A percentile compares a stretch with the other conserved stretches of the same genome.
Evolutionary conservation across 345 rosid species (phyloP).

Genomic region (Rhizophora mangle): DNA sequence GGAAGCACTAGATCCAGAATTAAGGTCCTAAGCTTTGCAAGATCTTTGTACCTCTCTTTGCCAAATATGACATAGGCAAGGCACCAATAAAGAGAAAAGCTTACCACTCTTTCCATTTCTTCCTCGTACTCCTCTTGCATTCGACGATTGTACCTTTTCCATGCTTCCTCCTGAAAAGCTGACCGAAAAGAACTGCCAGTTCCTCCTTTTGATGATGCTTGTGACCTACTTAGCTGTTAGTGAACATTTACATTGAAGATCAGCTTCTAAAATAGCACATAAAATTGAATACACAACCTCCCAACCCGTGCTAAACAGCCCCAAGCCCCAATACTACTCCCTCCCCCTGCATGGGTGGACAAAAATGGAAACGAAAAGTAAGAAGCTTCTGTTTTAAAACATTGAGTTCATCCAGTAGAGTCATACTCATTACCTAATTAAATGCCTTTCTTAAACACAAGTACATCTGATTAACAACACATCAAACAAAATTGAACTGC

Average conservation of each 20-base stretch:
- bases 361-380: not conserved
- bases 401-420: too few relatives aligned
- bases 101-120: constrained; percentile 96
- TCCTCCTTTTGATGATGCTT: constrained; percentile 44
- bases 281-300: too few relatives aligned
- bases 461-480: too few relatives aligned
- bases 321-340: too few relatives aligned
- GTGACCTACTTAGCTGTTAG: constrained; percentile 64
- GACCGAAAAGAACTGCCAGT: constrained; percentile 62
- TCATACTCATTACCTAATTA: too few relatives aligned
- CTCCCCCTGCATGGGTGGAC: too few relatives aligned
- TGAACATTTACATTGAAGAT: constrained; percentile 24
- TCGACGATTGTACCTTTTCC: constrained; percentile 81
- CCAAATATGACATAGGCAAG: not conserved
- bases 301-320: too few relatives aligned
- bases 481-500: too few relatives aligned
- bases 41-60: not conserved
- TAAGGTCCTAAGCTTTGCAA: not conserved
- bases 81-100: constrained; percentile 17
- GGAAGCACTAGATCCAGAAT: not conserved
- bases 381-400: not conserved
- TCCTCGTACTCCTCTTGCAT: constrained; percentile 96
- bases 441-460: too few relatives aligned
- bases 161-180: constrained; percentile 76
- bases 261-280: constrained; percentile 3